Base-by-base conservation (phyloP, 2,329 filamentous ascomycete genomes). In the Paracamarosporium sp. region DNA sequence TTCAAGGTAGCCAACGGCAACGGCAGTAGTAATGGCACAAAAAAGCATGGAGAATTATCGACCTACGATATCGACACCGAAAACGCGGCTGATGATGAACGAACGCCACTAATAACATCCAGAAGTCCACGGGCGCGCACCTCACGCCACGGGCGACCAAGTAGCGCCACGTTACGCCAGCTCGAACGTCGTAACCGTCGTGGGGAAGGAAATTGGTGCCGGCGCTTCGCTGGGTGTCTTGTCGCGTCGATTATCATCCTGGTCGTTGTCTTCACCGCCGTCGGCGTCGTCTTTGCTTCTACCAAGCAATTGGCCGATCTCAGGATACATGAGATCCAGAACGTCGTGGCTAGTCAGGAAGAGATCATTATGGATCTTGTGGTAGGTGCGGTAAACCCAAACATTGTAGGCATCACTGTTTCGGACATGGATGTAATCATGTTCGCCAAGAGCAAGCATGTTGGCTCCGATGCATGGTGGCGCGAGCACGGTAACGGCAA, bases 291-390 rank as follows among this genome's bases (percentile, higher is more conserved):
- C 77, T 90, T 97, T 77, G 91, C 93, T 44, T 94, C 93, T 20
- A 96, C 93, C 28, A 93, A 96, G 71, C 91, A 93, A 6, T 85
- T 99, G 46, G 85, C 87, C 25, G 87, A 91, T 62, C 90, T 98
- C 57, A 83, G 90, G 62, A 86, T 98, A 43, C 82, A 90, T 54
- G 88, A 89, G 62, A 92, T 99, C 64, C 87, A 90, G 67, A 96
- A 97, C 65, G 92, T 99, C 24, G 85, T 98, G 47, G 93, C 93
- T 2, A 97, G 92, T 67, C 92, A 97, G 75, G 92, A 97, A 75
- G 93, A 98, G 74, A 85, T 99, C 40, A 97, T 99, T 87, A 86
- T 98, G 69, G 94, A 99, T 75, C 80, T 99, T 47, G 87, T 91
- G 20, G 92, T 99, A 58, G 87, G 87, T 65, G 95, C 94, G 0